phyloP scores from a whole-genome alignment of 352 stramenopile species.

The Globisporangium solare region DNA sequence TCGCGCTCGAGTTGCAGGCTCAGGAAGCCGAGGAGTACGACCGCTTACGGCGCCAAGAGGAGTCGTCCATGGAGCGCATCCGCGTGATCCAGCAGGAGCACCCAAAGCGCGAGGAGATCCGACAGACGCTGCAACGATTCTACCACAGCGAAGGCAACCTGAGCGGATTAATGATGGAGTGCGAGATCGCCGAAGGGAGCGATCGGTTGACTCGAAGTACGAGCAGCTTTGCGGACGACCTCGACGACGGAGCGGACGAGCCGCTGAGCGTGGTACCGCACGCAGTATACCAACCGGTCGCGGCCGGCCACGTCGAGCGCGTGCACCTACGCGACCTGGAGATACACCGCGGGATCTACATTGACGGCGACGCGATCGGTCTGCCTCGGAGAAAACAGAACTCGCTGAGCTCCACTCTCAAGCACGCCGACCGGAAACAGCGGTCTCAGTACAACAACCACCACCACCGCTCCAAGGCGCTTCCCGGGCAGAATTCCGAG shows the following conservation, averaged over 20 bases:
- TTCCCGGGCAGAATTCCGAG: conserved; percentile 15
- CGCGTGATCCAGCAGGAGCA: conserved; percentile 51
- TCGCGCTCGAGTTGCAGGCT: conserved; percentile 63
- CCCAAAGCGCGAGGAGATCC: conserved; percentile 39
- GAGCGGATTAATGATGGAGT: not conserved
- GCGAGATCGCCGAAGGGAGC: too few species aligned
- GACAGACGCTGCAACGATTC: conserved; percentile 38
- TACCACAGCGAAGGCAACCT: conserved; percentile 31
- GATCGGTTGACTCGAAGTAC: too few species aligned
- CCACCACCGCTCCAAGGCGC: conserved; percentile 19
- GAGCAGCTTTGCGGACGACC: conserved; percentile 1
- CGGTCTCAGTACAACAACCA: conserved; percentile 24
- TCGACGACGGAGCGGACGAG: conserved; percentile 5
- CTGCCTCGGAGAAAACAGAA: conserved; percentile 39
- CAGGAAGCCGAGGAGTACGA: conserved; percentile 75
- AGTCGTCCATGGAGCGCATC: conserved; percentile 62
- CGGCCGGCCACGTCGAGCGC: conserved; percentile 19
- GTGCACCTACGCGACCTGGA: conserved; percentile 27
- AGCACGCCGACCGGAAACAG: conserved; percentile 41
- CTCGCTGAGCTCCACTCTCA: conserved; percentile 31
- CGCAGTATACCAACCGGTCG: conserved; percentile 13
- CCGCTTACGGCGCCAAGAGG: conserved; percentile 58
- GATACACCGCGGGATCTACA: conserved; percentile 30
- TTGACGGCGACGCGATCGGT: conserved; percentile 24
- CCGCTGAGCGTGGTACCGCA: conserved; percentile 4